Evolutionary conservation across 1,284 basidiomycete genomes (phyloP), one percentile per base, ranked within the genome.

Genomic region (Polyporus tsugae): DNA sequence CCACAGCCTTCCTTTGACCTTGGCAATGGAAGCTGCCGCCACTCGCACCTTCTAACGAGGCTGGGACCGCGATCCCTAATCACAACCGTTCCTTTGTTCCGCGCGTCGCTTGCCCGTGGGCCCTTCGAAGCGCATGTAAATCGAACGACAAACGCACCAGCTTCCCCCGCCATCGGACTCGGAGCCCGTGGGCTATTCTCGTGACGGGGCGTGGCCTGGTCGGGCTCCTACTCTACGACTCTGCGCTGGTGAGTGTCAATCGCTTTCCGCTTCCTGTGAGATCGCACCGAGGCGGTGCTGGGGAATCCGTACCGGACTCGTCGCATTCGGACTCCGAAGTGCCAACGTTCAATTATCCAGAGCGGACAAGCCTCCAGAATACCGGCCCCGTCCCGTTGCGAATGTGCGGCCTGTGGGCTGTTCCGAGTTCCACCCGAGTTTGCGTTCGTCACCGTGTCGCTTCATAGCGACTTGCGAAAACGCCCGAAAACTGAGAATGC

Each of bases 231-330:
- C 46, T 13, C 22, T 10, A 49, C 22, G 46, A 49, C 22, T 25
- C 46, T 35, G 6, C 11, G 0, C 22, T 35, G 52, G 52, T 35
- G 52, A 55, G 52, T 55, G 52, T 13, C 35, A n/a, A 38, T 36
- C 35, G 55, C 55, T 38, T 58, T n/a, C 19, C 55, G 35, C 55
- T 38, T 58, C 55, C 19, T 38, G 55, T 38, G 55, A 58, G 55
- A 58, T 58, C 55, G 55, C 33, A 17, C 33, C 10, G 35, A 58
- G 55, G 55, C 55, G 7, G 55, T 58, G 55, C 55, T 19, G 46
- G 55, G 35, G 35, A 58, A 19, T 38, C 55, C 55, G 55, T 38
- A 17, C 55, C 55, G 55, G 55, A 58, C 55, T 55, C 52, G 52
- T 35, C 29, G 10, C 52, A 19, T 33, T 55, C 52, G 55, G 55